Evolutionary conservation across 1,139 yeast genomes (phyloP).

Genomic region (Waltiozyma sp.): DNA sequence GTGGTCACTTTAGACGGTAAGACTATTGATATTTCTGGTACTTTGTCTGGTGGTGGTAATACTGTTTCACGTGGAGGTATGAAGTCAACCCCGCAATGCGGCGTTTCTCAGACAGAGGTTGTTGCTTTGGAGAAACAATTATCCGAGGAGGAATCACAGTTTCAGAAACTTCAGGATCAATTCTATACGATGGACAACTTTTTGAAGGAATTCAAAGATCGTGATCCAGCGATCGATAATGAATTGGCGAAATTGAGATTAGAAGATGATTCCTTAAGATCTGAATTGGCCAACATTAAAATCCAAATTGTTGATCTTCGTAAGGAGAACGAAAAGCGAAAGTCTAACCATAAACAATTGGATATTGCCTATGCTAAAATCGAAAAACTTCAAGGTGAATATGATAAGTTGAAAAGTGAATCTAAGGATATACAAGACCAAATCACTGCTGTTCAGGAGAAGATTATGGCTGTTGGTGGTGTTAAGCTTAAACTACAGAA

Average conservation of each 20-base stretch:
- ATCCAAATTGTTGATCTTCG: constrained; percentile 22
- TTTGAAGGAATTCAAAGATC: constrained; percentile 45
- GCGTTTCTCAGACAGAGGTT: constrained; percentile 48
- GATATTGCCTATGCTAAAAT: constrained; percentile 29
- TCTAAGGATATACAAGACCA: constrained; percentile 48
- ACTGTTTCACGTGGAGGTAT: constrained; percentile 36
- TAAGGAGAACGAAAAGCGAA: constrained; percentile 12
- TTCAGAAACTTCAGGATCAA: constrained; percentile 39
- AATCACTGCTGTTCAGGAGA: constrained; percentile 54
- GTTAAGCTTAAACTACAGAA: constrained; percentile 70
- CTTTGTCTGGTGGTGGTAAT: constrained; percentile 95
- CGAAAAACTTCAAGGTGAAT: constrained; percentile 26
- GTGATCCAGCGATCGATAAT: constrained; percentile 61
- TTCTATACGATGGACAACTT: constrained; percentile 50
- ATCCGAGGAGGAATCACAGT: constrained; percentile 42
- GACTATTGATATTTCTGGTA: constrained; percentile 89
- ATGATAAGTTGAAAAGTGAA: constrained; percentile 35
- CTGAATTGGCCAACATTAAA: constrained; percentile 17
- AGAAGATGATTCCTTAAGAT: constrained; percentile 53
- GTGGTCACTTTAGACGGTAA: constrained; percentile 93
- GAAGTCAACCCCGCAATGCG: constrained; percentile 21
- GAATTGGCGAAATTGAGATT: constrained; percentile 47
- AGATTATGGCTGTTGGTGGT: constrained; percentile 90
- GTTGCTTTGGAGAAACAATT: constrained; percentile 43
- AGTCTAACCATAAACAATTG: constrained; percentile 27